These are phyloP conservation scores for Trichoderma hamatum DNA, from an alignment of 2,329 filamentous ascomycete genomes.

Conservation along the genomic window DNA sequence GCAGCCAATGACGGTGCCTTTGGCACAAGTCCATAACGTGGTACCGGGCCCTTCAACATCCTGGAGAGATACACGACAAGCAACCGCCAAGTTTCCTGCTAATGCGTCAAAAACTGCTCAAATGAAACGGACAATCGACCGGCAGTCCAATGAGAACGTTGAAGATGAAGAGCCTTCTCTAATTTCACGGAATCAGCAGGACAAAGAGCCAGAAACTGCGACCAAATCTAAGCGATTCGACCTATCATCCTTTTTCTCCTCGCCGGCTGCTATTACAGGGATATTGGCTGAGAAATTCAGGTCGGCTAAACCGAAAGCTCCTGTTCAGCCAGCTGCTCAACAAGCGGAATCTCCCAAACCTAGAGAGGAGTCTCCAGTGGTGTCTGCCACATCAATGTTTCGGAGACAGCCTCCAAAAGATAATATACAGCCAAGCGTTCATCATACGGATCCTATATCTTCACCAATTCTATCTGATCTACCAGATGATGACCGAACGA, in stretches of 20 bases:
- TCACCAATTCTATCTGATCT: conserved; percentile 37
- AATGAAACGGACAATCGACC: conserved; percentile 22
- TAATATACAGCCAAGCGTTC: conserved; percentile 39
- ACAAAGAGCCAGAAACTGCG: conserved; percentile 32
- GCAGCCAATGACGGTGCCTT: conserved; percentile 36
- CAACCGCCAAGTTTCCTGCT: conserved; percentile 25
- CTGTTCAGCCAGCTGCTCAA: conserved; percentile 28
- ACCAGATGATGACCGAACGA: neutral
- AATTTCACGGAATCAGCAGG: conserved; percentile 39
- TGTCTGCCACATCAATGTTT: conserved; percentile 47
- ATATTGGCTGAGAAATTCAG: conserved; percentile 40
- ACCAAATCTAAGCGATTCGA: conserved; percentile 47
- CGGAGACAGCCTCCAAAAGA: conserved; percentile 41
- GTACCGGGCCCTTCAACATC: conserved; percentile 47
- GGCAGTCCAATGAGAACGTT: conserved; percentile 22
- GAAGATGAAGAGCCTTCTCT: conserved; percentile 50
- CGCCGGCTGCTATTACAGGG: conserved; percentile 49
- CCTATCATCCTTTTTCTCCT: conserved; percentile 61
- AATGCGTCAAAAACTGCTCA: conserved; percentile 24
- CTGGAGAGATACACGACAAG: conserved; percentile 30
- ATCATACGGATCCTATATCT: conserved; percentile 39
- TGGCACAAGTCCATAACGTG: conserved; percentile 30
- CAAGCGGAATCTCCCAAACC: neutral
- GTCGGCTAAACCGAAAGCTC: conserved; percentile 33
- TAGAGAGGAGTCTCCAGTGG: conserved; percentile 26